Evolutionary conservation across 2,329 filamentous ascomycete genomes (phyloP), one percentile per base, ranked within the genome.

Genomic region (Phoma sp.): DNA sequence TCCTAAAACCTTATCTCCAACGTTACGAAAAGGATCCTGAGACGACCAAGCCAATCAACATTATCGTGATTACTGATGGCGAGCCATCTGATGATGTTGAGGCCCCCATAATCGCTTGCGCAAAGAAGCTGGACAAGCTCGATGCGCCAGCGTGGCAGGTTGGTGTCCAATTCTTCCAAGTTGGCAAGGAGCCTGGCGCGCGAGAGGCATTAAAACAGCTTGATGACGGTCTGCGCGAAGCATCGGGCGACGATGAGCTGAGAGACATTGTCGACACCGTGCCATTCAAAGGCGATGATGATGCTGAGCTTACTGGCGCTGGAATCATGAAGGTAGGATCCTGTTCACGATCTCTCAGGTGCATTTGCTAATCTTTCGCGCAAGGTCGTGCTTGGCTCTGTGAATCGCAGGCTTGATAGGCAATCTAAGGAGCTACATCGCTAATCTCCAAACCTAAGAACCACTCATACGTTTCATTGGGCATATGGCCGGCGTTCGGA

Each of bases 121-220:
- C 92, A 0, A 82, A 82, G 72, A 86, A 85, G 67, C 83, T 98
- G 29, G 89, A 95, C 67, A 75, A 75, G 46, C 72, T 89, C 7
- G 82, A 87, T 7, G 91, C 91, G 0, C 86, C 88, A 4, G 82
- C 87, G 0, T 89, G 89, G 80, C 95, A 98, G 77, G 80, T 97
- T 7, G 93, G 93, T 30, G 86, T 98, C 52, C 93, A 98, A 73
- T 98, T 98, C 79, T 96, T 98, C 80, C 93, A 97, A 76, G 89
- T 98, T 39, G 93, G 95, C 52, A 82, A 84, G 44, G 90, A 96
- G 63, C 69, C 77, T 0, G 78, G 75, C 0, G 93, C 93, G 0
- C 80, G 81, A 1, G 75, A 80, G 61, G 86, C 88, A 50, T 79
- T 98, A 35, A 78, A 83, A 62, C 81, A 87, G 41, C 80, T 98